Evolutionary conservation across 2,329 filamentous ascomycete species (phyloP).

Genomic region (Chaetomiaceae sp.): DNA sequence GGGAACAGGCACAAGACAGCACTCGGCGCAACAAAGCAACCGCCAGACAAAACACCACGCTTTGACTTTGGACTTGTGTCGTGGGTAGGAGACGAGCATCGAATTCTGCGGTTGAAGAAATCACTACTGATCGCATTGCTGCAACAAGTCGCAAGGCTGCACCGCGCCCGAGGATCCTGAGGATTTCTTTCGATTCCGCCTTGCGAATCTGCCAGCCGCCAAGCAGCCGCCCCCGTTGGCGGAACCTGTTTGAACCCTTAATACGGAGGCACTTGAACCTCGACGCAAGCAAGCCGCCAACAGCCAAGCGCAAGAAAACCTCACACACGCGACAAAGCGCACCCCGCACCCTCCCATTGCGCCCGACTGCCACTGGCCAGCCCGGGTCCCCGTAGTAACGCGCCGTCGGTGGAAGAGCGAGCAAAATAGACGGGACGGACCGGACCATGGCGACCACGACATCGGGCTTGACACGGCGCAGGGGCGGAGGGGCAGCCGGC

Average conservation of each 20-base stretch:
- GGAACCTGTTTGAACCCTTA: slow-evolving; percentile 4
- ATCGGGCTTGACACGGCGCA: slow-evolving; percentile 56
- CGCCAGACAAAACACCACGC: not conserved
- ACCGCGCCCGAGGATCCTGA: not conserved
- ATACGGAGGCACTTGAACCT: not conserved
- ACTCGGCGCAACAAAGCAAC: not conserved
- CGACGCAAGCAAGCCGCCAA: not conserved
- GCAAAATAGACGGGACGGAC: too few relatives aligned
- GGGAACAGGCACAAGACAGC: not conserved
- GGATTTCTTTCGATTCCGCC: not conserved
- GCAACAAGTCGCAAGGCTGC: not conserved
- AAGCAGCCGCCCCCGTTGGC: not conserved
- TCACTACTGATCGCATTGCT: not conserved
- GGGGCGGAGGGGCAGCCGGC: slow-evolving; percentile 61
- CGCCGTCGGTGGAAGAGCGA: not conserved
- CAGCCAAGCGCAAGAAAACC: slow-evolving; percentile 7
- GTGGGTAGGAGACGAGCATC: too few relatives aligned
- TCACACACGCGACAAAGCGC: slow-evolving; percentile 1
- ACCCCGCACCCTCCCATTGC: not conserved
- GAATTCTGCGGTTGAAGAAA: too few relatives aligned
- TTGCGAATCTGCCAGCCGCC: not conserved
- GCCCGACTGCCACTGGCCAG: not conserved
- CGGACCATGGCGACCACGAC: slow-evolving; percentile 35
- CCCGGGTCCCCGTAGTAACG: not conserved
- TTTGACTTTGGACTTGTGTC: not conserved